Evolutionary conservation across 2,329 filamentous ascomycete species (phyloP).

Genomic region (Sarocladium strictum): DNA sequence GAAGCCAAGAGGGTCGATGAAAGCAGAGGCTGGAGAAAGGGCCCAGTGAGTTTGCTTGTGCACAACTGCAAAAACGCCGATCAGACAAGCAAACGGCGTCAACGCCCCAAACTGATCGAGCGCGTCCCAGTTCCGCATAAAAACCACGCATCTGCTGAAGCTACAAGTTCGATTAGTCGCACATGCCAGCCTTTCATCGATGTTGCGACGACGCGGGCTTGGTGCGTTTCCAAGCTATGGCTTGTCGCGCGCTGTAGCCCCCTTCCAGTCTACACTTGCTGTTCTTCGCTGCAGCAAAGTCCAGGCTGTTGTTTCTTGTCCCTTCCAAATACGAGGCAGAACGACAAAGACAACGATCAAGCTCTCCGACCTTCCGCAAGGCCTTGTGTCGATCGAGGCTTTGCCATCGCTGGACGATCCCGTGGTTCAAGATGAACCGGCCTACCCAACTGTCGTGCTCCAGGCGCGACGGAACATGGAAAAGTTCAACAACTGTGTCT

Average conservation of each 20-base stretch:
- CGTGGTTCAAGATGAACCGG: constrained; percentile 32
- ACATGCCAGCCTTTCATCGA: neutral
- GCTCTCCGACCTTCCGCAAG: constrained; percentile 53
- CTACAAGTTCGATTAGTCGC: neutral
- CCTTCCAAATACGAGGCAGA: constrained; percentile 36
- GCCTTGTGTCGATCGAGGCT: constrained; percentile 27
- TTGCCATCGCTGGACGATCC: constrained; percentile 36
- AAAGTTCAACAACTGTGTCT: constrained; percentile 82
- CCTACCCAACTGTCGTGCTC: constrained; percentile 82
- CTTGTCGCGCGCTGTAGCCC: neutral
- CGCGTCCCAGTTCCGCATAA: too few relatives aligned
- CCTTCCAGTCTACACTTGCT: neutral
- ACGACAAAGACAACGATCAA: constrained; percentile 49
- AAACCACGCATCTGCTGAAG: too few relatives aligned
- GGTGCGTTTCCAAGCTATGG: neutral
- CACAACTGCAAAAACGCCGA: too few relatives aligned
- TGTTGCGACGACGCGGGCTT: neutral
- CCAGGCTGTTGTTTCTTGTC: neutral
- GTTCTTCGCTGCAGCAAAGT: neutral
- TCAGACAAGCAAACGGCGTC: too few relatives aligned
- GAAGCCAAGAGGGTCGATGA: too few relatives aligned
- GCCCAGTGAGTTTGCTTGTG: too few relatives aligned
- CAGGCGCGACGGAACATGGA: constrained; percentile 86
- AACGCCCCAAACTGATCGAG: too few relatives aligned
- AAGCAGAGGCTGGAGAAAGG: too few relatives aligned